Conservation (phyloP, 1,139 yeast genomes). For the Blastobotrys persicus region DNA sequence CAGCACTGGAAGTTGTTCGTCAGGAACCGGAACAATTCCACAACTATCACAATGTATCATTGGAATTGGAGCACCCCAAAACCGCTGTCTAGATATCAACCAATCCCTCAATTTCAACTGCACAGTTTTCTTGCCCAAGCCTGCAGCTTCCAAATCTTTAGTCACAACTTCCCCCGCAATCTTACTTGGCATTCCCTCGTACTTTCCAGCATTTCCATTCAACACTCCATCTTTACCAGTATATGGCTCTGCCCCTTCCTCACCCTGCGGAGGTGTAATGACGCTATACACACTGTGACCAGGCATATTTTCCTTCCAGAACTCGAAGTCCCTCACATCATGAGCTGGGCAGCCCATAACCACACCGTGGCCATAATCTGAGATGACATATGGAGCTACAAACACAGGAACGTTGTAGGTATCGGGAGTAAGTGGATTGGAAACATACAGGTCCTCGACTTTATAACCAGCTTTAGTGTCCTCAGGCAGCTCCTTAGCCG, state of each 20-base stretch:
- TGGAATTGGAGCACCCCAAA: constrained; percentile 99
- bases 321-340: constrained; percentile 75
- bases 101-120: constrained; percentile 81
- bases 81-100: constrained; percentile 90
- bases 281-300: constrained; percentile 46
- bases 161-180: constrained; percentile 56
- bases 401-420: constrained; percentile 61
- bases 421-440: constrained; percentile 55
- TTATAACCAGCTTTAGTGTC: constrained; percentile 62
- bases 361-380: constrained; percentile 83
- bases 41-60: constrained; percentile 80
- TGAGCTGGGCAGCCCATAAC: constrained; percentile 99
- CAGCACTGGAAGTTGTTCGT: constrained; percentile 72
- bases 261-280: constrained; percentile 38
- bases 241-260: constrained; percentile 43
- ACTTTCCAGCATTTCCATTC: constrained; percentile 50
- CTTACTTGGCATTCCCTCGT: constrained; percentile 47
- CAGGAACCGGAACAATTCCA: constrained; percentile 91
- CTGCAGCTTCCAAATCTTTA: constrained; percentile 40
- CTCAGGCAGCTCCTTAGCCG: constrained; percentile 11
- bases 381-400: constrained; percentile 86
- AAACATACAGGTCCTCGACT: constrained; percentile 47
- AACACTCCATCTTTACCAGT: constrained; percentile 54
- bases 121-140: constrained; percentile 48
- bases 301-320: constrained; percentile 69